Conservation (phyloP, 1,284 basidiomycete genomes). For the Trichosporon sp. region DNA sequence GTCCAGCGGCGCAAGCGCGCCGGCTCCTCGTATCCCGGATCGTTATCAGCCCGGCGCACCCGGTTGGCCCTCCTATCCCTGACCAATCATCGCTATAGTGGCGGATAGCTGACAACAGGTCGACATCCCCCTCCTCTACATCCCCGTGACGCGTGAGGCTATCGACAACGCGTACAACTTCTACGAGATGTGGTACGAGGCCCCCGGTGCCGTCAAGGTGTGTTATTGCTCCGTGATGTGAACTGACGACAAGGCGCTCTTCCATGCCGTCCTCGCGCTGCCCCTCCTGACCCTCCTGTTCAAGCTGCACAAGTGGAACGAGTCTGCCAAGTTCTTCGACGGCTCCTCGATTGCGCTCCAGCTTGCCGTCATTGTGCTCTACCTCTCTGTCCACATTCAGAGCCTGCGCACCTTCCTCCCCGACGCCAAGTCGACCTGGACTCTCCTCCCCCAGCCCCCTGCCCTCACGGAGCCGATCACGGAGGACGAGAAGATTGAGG, state of each 20-base stretch:
- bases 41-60: constrained; percentile 1
- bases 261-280: constrained; percentile 77
- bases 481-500: constrained; percentile 68
- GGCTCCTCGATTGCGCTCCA: constrained; percentile 67
- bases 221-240: constrained; percentile 33
- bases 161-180: constrained; percentile 77
- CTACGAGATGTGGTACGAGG: constrained; percentile 85
- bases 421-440: constrained; percentile 36
- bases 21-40: background rate
- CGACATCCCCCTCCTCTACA: constrained; percentile 78
- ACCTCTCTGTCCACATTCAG: constrained; percentile 76
- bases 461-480: constrained; percentile 63
- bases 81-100: background rate
- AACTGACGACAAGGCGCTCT: constrained; percentile 64
- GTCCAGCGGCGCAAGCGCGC: background rate
- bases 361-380: constrained; percentile 73
- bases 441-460: constrained; percentile 59
- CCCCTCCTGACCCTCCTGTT: constrained; percentile 71
- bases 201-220: constrained; percentile 85
- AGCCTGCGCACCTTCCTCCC: constrained; percentile 65
- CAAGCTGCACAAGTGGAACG: constrained; percentile 82
- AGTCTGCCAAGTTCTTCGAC: constrained; percentile 89
- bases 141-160: constrained; percentile 64
- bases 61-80: background rate
- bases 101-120: constrained; percentile 61